Evolutionary conservation across 306 rosid genomes (phyloP).

Genomic region (Mucuna pruriens): DNA sequence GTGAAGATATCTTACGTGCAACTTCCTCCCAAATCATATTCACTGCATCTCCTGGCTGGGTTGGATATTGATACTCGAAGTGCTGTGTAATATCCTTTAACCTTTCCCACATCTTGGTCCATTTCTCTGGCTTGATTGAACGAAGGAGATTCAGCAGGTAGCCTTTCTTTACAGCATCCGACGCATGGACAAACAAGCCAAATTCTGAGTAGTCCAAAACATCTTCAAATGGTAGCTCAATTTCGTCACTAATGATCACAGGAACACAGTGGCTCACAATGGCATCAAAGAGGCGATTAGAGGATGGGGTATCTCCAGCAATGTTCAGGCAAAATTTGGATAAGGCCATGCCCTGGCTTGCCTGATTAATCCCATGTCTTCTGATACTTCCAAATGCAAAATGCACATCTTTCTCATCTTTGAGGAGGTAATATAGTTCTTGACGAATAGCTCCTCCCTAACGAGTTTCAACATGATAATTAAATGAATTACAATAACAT

Average conservation of each 20-base stretch:
- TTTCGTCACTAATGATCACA: constrained; percentile 82
- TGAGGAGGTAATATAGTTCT: constrained; percentile 9
- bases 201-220: constrained; percentile 83
- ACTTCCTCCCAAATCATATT: constrained; percentile 89
- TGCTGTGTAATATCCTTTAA: constrained; percentile 64
- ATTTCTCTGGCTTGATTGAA: constrained; percentile 59
- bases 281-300: constrained; percentile 22
- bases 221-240: constrained; percentile 91
- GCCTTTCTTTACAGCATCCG: constrained; percentile 67
- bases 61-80: constrained; percentile 74
- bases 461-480: neutral
- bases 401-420: constrained; percentile 15
- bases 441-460: constrained; percentile 5
- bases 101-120: constrained; percentile 88
- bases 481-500: neutral
- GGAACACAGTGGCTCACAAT: constrained; percentile 54
- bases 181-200: constrained; percentile 62
- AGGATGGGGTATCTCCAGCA: constrained; percentile 23
- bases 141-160: constrained; percentile 71
- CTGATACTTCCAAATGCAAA: neutral
- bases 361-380: neutral
- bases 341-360: neutral
- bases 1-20: constrained; percentile 57
- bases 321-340: neutral
- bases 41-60: constrained; percentile 73